A percentile compares a stretch with the other conserved stretches of the same genome.
Conservation (phyloP, 176 grass and related monocot genomes). For the Stipa capillata region DNA sequence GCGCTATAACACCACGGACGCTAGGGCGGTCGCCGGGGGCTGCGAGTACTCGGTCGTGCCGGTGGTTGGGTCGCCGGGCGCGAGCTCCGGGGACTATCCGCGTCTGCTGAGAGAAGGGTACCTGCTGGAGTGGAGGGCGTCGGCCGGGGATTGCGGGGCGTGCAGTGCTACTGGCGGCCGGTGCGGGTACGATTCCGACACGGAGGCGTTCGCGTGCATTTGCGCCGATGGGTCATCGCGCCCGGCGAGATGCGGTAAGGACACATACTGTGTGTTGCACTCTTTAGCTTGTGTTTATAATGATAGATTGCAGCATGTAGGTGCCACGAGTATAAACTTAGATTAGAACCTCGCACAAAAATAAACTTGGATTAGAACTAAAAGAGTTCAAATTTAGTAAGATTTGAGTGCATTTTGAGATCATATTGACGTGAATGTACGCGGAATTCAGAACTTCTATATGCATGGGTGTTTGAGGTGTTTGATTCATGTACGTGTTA, state of each 20-base stretch:
- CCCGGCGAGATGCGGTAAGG: constrained; percentile 25
- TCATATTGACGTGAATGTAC: no score
- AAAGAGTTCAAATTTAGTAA: no score
- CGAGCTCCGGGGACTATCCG: neutral
- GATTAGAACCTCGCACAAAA: no score
- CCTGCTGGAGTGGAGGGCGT: constrained; percentile 33
- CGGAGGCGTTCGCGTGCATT: constrained; percentile 33
- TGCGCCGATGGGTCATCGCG: constrained; percentile 26
- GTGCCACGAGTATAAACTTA: no score
- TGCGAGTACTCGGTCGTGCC: constrained; percentile 20
- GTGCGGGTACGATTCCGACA: constrained; percentile 36
- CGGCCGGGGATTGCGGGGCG: constrained; percentile 20
- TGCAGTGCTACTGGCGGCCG: constrained; percentile 37
- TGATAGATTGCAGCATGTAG: no score
- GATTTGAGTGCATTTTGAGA: no score
- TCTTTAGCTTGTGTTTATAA: no score
- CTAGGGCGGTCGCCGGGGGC: neutral
- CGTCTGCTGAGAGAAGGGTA: constrained; percentile 26
- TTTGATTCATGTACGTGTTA: neutral
- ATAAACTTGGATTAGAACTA: no score
- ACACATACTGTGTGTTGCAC: no score
- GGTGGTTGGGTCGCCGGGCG: constrained; percentile 13
- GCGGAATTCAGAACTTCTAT: no score
- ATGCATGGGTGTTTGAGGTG: no score
- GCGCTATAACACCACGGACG: neutral